phyloP scores from a whole-genome alignment of 441 rosid genomes.

The Erodium trifolium region DNA sequence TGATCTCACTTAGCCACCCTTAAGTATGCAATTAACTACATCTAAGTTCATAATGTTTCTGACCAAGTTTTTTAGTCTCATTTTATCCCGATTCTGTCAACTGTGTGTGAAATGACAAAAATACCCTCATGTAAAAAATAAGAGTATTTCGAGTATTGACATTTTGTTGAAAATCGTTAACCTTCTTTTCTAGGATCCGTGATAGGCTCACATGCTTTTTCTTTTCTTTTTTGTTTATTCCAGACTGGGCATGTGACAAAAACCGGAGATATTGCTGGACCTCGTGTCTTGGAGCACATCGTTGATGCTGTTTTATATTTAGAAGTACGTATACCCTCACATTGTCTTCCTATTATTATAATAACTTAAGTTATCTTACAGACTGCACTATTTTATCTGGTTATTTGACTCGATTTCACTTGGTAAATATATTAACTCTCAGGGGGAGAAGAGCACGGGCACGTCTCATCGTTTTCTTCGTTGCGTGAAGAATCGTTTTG shows the following conservation, averaged over 20 bases:
- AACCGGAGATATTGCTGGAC: constrained; percentile 93
- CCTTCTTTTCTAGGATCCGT: neutral
- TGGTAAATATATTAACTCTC: constrained; percentile 15
- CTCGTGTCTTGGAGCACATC: constrained; percentile 95
- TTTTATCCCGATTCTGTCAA: too few species aligned
- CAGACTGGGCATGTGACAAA: constrained; percentile 94
- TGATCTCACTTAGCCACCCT: neutral
- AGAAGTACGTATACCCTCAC: constrained; percentile 60
- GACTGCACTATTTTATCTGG: too few species aligned
- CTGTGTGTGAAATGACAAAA: too few species aligned
- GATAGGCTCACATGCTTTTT: neutral
- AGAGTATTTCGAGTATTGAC: neutral
- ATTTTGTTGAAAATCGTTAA: neutral
- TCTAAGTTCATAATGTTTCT: too few species aligned
- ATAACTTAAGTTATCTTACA: neutral
- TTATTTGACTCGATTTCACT: neutral
- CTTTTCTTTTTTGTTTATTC: constrained; percentile 17
- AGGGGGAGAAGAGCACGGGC: constrained; percentile 78
- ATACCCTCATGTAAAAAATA: too few species aligned
- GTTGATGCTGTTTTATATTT: constrained; percentile 90
- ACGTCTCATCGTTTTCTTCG: constrained; percentile 77
- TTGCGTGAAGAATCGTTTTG: constrained; percentile 89
- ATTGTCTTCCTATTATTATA: constrained; percentile 3
- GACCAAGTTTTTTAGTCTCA: too few species aligned
- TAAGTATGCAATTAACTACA: too few species aligned